Evolutionary conservation across 1,284 basidiomycete genomes (phyloP).

Genomic region (Meripilus lineatus): DNA sequence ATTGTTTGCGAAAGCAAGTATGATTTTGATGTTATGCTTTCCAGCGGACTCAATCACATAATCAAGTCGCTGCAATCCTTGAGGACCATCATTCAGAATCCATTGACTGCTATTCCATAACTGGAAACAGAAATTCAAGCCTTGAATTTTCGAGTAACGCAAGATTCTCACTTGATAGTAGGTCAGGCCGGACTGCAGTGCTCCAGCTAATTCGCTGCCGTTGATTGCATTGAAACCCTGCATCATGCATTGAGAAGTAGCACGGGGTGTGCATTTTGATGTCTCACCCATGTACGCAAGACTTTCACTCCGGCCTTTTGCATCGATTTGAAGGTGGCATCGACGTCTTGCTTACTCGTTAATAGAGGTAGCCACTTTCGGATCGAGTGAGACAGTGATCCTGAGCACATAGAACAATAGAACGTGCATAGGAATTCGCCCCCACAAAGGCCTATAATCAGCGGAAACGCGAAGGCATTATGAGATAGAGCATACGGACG

Average conservation of each 20-base stretch:
- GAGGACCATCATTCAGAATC: constrained; percentile 53
- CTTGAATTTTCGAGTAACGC: background rate
- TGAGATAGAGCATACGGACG: background rate
- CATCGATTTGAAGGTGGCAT: constrained; percentile 52
- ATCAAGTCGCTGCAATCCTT: constrained; percentile 66
- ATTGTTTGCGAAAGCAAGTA: constrained; percentile 67
- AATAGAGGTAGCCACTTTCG: constrained; percentile 52
- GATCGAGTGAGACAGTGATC: background rate
- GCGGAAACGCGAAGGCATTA: too few relatives aligned
- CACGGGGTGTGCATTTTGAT: constrained; percentile 28
- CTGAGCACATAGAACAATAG: background rate
- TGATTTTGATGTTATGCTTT: constrained; percentile 53
- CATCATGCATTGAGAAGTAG: constrained; percentile 21
- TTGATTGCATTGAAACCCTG: constrained; percentile 49
- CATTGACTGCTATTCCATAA: constrained; percentile 47
- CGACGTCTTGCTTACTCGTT: constrained; percentile 52
- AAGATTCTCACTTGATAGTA: constrained; percentile 39
- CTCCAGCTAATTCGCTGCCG: constrained; percentile 53
- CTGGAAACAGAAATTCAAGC: constrained; percentile 17
- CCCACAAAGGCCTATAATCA: constrained; percentile 31
- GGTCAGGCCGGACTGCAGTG: constrained; percentile 40
- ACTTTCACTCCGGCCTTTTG: constrained; percentile 53
- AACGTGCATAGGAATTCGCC: constrained; percentile 34
- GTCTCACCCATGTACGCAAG: constrained; percentile 64
- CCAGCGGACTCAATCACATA: constrained; percentile 54